Evolutionary conservation across 1,284 basidiomycete genomes (phyloP).

Genomic region (Puccinia horiana): DNA sequence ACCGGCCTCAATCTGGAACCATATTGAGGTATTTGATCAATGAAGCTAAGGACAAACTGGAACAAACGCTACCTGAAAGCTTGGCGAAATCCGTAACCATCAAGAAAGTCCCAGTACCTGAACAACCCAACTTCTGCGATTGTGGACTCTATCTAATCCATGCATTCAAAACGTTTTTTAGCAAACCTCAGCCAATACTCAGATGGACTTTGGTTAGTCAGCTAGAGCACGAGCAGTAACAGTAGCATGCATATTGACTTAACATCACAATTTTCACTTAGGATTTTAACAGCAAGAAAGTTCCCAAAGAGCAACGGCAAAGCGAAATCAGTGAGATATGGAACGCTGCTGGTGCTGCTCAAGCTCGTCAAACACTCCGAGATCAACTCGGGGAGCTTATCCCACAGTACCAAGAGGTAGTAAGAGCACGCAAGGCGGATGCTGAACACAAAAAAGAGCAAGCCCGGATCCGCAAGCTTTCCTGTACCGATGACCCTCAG

Average conservation of each 20-base stretch:
- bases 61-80: conserved; percentile 59
- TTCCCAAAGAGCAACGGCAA: conserved; percentile 12
- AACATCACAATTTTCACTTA: not conserved
- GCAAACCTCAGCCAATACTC: conserved; percentile 60
- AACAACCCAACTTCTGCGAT: conserved; percentile 79
- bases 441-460: conserved; percentile 23
- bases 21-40: conserved; percentile 71
- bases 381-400: not conserved
- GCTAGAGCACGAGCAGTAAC: not conserved
- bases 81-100: conserved; percentile 55
- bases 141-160: conserved; percentile 82
- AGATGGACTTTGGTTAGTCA: conserved; percentile 36
- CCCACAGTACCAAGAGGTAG: conserved; percentile 10
- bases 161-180: conserved; percentile 72
- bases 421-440: not conserved
- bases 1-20: conserved; percentile 67
- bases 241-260: not conserved
- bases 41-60: conserved; percentile 79
- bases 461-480: conserved; percentile 23
- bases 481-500: conserved; percentile 5
- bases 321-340: conserved; percentile 7
- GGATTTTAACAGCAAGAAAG: conserved; percentile 19
- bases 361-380: conserved; percentile 20
- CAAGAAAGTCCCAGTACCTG: conserved; percentile 65
- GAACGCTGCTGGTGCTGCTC: conserved; percentile 18